Conservation (phyloP, 179 eudicot species). For the Patellifolia procumbens region DNA sequence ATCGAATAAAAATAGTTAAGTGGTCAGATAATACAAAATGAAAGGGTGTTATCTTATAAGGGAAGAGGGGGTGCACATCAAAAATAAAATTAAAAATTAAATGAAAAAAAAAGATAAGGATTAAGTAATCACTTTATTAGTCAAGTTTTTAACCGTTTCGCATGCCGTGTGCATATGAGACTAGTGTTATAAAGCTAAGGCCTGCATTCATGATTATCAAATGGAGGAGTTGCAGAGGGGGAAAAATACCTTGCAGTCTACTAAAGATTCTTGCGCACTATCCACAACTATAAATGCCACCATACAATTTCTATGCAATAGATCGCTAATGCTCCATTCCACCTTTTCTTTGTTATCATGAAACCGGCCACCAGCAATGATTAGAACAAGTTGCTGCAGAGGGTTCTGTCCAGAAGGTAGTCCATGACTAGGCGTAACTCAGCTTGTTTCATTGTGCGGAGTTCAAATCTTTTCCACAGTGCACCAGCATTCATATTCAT, state of each 20-base stretch:
- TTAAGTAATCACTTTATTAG: no score
- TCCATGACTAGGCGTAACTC: conserved; percentile 92
- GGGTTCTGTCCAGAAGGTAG: conserved; percentile 92
- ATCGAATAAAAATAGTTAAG: no score
- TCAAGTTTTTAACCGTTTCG: no score
- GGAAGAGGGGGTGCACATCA: no score
- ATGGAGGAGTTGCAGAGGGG: conserved; percentile 2
- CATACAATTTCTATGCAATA: conserved; percentile 77
- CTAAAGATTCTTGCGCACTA: conserved; percentile 69
- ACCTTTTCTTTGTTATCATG: conserved; percentile 80
- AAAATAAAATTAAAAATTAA: no score
- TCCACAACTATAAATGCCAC: conserved; percentile 85
- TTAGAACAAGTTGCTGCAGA: conserved; percentile 86
- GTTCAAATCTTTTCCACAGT: conserved; percentile 81
- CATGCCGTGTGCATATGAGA: no score
- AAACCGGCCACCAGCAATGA: conserved; percentile 90
- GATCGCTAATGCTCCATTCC: conserved; percentile 72
- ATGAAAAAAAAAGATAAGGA: no score
- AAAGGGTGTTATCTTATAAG: no score
- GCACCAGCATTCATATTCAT: conserved; percentile 52
- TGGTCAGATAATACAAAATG: no score
- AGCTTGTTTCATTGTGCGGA: conserved; percentile 75
- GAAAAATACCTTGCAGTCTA: conserved; percentile 62
- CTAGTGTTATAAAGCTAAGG: background rate
- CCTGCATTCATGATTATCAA: background rate